Evolutionary conservation across 2,329 filamentous ascomycete species (phyloP), one percentile per base, ranked within the genome.

Genomic region (Pyricularia pennisetigena): DNA sequence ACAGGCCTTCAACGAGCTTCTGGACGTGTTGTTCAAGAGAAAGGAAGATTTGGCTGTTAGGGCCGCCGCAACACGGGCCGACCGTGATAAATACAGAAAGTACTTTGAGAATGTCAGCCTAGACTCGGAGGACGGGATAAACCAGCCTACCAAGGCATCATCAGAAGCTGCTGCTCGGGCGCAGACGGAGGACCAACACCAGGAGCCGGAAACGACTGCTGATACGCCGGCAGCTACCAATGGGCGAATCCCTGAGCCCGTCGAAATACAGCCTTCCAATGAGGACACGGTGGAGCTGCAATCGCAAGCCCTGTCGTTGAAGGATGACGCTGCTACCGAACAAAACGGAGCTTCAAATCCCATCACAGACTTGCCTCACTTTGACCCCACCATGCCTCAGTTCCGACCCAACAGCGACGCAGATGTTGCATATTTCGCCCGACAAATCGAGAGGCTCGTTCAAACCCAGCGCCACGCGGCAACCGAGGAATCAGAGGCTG

Each of bases 1-100:
- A 77, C 91, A 97, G 77, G 91, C 93, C 0, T 92, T 97, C 79
- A 97, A 98, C 74, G 93, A 98, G 78, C 82, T 98, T 2, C 85
- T 99, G 0, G 92, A 98, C 74, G 85, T 88, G 1, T 83, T 99
- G 0, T 99, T 99, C 80, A 90, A 90, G 72, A 82, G 85, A 4
- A 90, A 90, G 71, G 94, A 98, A 77, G 89, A 94, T 71, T 77
- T 92, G 23, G 89, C 93, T 1, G 79, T 95, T 69, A 84, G 87
- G 68, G 89, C 88, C 12, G 85, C 86, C 9, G 82, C 85, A 65
- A 92, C 90, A 0, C 86, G 85, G 70, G 79, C 80, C 10, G 82
- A 87, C 68, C 86, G 92, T 57, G 82, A 88, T 67, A 83, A 81
- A 70, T 87, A 82, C 74, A 81, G 81, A 59, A 78, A 79, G 68